Evolutionary conservation across 345 rosid species (phyloP), one percentile per base, ranked within the genome.

Genomic region (Conringia planisiliqua): DNA sequence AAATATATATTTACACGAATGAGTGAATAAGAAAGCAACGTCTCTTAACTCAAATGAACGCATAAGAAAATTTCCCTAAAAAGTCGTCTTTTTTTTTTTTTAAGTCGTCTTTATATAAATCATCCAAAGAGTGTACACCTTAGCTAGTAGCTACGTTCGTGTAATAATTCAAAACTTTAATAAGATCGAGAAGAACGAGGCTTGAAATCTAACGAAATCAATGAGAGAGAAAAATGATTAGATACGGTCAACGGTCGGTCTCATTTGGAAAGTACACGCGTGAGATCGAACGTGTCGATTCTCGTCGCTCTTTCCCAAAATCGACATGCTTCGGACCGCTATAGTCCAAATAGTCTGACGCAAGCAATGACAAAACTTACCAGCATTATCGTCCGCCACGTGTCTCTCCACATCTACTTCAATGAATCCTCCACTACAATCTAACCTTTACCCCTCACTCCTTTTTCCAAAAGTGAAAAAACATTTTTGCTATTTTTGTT

Each of bases 291-390:
- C 76, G 80, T 70, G 80, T 70, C 80, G 44, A 70, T 10, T 35
- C 60, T 4, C 39, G 17, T 47, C 66, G 60, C 36, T 36, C 51
- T 30, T 77, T 70, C 13, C 75, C 54, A 44, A 63, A 76, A 32
- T 58, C 62, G 46, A 58, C 48, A 42, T 65, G 69, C 77, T 13
- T 58, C 66, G 30, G 73, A 78, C 57, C 83, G 54, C 90, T 32
- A 75, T 68, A 17, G 85, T 88, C 97, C 99, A 87, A 91, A 85
- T 81, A 35, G 62, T 44, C 59, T 77, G 82, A 44, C 87, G 97
- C 83, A 94, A 86, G 98, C 97, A 80, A 66, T 94, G 97, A 94
- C 96, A 81, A 84, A 89, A 89, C 81, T 84, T 55, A 24, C 72
- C 13, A 24, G 73, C 85, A 77, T 83, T 73, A 17, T 3, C 4